Conservation (phyloP, 331 rosid species). For the Saraca asoca region DNA sequence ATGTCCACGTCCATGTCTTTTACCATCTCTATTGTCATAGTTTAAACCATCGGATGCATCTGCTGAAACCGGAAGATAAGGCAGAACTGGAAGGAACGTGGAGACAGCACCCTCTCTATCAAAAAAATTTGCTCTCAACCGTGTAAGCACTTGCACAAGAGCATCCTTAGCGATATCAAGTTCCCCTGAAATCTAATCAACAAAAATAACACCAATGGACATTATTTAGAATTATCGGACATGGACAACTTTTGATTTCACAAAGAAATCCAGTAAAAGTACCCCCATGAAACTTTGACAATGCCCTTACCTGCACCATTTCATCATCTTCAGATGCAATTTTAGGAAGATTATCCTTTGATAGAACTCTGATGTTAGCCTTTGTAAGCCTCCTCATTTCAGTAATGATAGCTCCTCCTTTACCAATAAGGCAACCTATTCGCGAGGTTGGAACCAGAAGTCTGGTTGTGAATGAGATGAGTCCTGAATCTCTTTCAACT, state of each 20-base stretch:
- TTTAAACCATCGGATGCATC: slow-evolving; percentile 67
- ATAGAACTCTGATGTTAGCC: slow-evolving; percentile 84
- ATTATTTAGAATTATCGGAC: slow-evolving; percentile 25
- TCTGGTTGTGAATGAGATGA: slow-evolving; percentile 90
- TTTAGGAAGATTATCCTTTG: slow-evolving; percentile 90
- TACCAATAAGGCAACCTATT: slow-evolving; percentile 99
- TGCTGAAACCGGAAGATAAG: slow-evolving; percentile 78
- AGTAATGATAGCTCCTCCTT: slow-evolving; percentile 92
- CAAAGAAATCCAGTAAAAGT: slow-evolving; percentile 11
- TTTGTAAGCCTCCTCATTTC: slow-evolving; percentile 94
- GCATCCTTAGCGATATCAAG: slow-evolving; percentile 96
- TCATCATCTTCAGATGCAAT: slow-evolving; percentile 95
- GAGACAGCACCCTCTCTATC: slow-evolving; percentile 92
- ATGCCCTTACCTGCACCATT: slow-evolving; percentile 83
- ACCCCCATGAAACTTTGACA: slow-evolving; percentile 8
- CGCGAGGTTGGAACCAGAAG: slow-evolving; percentile 85
- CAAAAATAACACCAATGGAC: not conserved
- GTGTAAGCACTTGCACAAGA: slow-evolving; percentile 85
- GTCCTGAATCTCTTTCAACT: slow-evolving; percentile 96
- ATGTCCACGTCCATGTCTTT: slow-evolving; percentile 89
- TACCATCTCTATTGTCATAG: slow-evolving; percentile 82
- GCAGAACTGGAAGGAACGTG: slow-evolving; percentile 78
- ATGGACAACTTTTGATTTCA: slow-evolving; percentile 3
- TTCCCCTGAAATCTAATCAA: slow-evolving; percentile 82
- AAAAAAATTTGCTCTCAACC: slow-evolving; percentile 87